phyloP scores from a whole-genome alignment of 2,329 filamentous ascomycete species.

The Cladophialophora bantiana region DNA sequence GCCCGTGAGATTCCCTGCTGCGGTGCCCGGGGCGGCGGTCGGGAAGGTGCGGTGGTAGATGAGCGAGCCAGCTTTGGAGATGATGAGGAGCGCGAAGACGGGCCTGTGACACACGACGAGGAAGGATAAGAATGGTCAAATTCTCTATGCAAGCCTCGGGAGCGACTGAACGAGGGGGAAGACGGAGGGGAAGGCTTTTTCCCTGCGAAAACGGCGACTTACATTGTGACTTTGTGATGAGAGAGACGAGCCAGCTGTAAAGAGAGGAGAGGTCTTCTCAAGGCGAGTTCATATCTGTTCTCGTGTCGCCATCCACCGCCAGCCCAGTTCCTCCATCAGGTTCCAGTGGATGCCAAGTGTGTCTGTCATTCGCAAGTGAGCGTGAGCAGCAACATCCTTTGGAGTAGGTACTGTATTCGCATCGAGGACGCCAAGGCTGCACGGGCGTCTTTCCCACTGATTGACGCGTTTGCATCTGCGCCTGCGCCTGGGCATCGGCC shows the following conservation, averaged over 20 bases:
- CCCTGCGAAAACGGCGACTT: background rate
- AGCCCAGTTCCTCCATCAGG: background rate
- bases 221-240: background rate
- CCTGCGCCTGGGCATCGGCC: slow-evolving; percentile 4
- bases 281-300: background rate
- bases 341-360: background rate
- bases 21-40: slow-evolving; percentile 31
- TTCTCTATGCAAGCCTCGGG: background rate
- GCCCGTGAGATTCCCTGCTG: slow-evolving; percentile 47
- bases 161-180: background rate
- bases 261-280: background rate
- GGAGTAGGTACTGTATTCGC: background rate
- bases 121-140: background rate
- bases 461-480: slow-evolving; percentile 17
- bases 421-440: slow-evolving; percentile 6
- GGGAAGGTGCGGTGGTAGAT: slow-evolving; percentile 92
- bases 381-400: background rate
- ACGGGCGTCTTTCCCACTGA: background rate
- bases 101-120: slow-evolving; percentile 65
- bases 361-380: background rate
- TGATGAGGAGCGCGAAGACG: slow-evolving; percentile 92
- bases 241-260: background rate
- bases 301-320: background rate
- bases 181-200: background rate
- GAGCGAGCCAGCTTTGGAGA: slow-evolving; percentile 97